Base-by-base conservation (phyloP, 257 asterid species). In the Sherardia arvensis region DNA sequence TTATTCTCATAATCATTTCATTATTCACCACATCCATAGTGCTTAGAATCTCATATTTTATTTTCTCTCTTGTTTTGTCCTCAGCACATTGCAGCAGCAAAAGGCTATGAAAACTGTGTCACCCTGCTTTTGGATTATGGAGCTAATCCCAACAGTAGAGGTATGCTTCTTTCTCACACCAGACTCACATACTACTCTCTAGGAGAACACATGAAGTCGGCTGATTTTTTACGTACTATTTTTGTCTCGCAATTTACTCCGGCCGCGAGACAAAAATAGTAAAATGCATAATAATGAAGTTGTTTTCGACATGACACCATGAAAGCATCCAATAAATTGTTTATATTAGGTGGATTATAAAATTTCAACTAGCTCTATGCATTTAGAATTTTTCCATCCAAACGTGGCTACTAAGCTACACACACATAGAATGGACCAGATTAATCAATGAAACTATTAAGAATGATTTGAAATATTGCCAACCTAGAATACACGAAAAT, bases 31-130 rank as follows among this genome's bases (percentile, higher is more conserved):
- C 22, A 21, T 53, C 1, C 22, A 38, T 53, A 3, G 28, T 53
- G 27, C 27, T 53, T 49, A 59, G 28, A 3, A 6, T 59, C 56
- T 55, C 36, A 64, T n/a, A n/a, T n/a, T 38, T 67, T 71, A 45
- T 4, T 66, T 28, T 9, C 38, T 38, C 47, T 38, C 5, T 43
- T 23, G 25, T 20, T 2, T 33, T 55, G 74, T 61, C 33, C 51
- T 73, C 87, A 92, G 99, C 99, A 92, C 49, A 78, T 89, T 62
- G 96, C 96, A 45, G 96, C 99, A 32, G 76, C 96, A 1, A 79
- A 71, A 45, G 99, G 99, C 43, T 76, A 81, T 20, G 86, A 78
- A 67, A 84, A 80, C 55, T 89, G 94, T 15, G 95, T 76, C 67
- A 78, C 73, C 61, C 87, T 92, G 59, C 81, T 92, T 77, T 84